Evolutionary conservation across 257 asterid genomes (phyloP).

Genomic region (Fraxinus americana): DNA sequence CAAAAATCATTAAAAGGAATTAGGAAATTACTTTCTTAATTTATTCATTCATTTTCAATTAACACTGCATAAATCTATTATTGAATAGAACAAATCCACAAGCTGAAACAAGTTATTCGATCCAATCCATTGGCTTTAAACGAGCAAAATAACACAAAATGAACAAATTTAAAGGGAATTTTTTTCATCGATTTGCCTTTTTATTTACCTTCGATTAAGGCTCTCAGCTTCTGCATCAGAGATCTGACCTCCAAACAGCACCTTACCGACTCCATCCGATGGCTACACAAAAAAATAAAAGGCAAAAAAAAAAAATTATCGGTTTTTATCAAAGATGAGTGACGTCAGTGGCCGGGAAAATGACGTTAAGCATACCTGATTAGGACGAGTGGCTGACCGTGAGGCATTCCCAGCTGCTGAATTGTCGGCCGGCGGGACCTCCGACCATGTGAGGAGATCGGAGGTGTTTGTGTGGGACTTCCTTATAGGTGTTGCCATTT

Average conservation of each 20-base stretch:
- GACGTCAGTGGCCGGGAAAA: not conserved
- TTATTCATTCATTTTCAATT: not conserved
- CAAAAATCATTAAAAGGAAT: not conserved
- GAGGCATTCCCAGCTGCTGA: constrained; percentile 38
- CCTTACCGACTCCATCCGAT: constrained; percentile 73
- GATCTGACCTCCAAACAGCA: constrained; percentile 88
- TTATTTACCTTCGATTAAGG: constrained; percentile 65
- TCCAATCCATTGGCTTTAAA: not conserved
- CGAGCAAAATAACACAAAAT: not conserved
- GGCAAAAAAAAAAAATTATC: not conserved
- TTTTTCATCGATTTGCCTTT: not conserved
- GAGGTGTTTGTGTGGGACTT: constrained; percentile 64
- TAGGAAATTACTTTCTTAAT: not conserved
- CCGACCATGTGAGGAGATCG: constrained; percentile 81
- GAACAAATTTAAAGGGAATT: not conserved
- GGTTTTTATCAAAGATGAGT: not conserved
- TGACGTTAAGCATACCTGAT: constrained; percentile 45
- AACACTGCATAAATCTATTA: not conserved
- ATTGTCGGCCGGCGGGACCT: constrained; percentile 38
- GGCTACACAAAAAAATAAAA: constrained; percentile 39
- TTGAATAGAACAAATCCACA: not conserved
- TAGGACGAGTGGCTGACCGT: constrained; percentile 40
- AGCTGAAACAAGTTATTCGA: not conserved
- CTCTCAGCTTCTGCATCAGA: constrained; percentile 90
- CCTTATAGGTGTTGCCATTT: constrained; percentile 53